Percentiles rank a stretch among this genome's conserved stretches.
These are phyloP conservation scores for Malus hybrid DNA, from an alignment of 331 rosid species.

Conservation along the genomic window DNA sequence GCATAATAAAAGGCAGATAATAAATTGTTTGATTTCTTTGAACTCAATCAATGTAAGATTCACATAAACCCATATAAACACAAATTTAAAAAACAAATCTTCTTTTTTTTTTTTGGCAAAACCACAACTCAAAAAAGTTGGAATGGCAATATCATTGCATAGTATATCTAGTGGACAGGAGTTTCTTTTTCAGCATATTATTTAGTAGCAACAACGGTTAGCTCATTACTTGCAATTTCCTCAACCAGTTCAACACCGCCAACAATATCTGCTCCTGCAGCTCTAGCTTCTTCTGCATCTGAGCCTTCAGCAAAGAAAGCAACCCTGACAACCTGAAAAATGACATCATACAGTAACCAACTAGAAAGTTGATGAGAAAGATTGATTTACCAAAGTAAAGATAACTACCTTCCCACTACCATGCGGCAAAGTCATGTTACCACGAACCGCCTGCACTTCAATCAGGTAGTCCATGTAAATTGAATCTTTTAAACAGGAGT, in stretches of 20 bases:
- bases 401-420: slow-evolving; percentile 80
- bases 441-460: slow-evolving; percentile 86
- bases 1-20: slow-evolving; percentile 23
- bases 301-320: slow-evolving; percentile 98
- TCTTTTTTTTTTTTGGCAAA: background rate
- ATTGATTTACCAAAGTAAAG: background rate
- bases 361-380: slow-evolving; percentile 10
- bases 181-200: background rate
- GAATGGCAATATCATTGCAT: background rate
- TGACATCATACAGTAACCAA: slow-evolving; percentile 27
- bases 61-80: background rate
- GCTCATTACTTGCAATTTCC: slow-evolving; percentile 81
- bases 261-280: slow-evolving; percentile 98
- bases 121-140: background rate
- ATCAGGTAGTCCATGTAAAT: slow-evolving; percentile 1
- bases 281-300: slow-evolving; percentile 97
- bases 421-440: slow-evolving; percentile 84
- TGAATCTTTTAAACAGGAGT: background rate
- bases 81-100: background rate
- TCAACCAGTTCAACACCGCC: slow-evolving; percentile 90
- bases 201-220: slow-evolving; percentile 5
- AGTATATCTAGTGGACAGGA: background rate
- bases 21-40: background rate
- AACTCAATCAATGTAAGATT: background rate
- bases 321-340: slow-evolving; percentile 75